These are phyloP conservation scores for Margaritispora aquatica DNA, from an alignment of 495 filamentous ascomycete species.

Conservation along the genomic window DNA sequence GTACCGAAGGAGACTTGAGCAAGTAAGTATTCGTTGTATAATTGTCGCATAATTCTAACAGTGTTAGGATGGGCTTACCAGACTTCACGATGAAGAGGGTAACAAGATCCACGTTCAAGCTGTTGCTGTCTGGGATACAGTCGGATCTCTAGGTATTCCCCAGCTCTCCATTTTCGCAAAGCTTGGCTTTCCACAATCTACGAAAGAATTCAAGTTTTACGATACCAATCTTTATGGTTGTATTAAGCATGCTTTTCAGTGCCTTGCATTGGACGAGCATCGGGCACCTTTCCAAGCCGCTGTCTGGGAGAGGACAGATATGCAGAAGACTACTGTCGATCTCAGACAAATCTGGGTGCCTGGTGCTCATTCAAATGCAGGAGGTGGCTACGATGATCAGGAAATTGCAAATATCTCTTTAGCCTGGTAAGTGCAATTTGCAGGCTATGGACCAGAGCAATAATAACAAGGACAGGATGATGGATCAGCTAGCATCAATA, in stretches of 20 bases:
- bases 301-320: constrained; percentile 49
- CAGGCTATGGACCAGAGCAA: too few species aligned
- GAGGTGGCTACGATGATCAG: constrained; percentile 44
- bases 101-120: constrained; percentile 34
- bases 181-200: constrained; percentile 21
- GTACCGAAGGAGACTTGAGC: constrained; percentile 21
- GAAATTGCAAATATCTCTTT: constrained; percentile 59
- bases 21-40: constrained; percentile 1
- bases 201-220: constrained; percentile 22
- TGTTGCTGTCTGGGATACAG: constrained; percentile 60
- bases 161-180: constrained; percentile 11
- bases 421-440: constrained; percentile 42
- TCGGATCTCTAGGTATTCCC: constrained; percentile 28
- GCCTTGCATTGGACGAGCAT: constrained; percentile 66
- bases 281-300: constrained; percentile 58
- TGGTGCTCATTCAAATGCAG: constrained; percentile 59
- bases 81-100: constrained; percentile 19
- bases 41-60: neutral
- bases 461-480: too few species aligned
- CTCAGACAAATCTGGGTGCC: constrained; percentile 73
- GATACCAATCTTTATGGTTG: constrained; percentile 18
- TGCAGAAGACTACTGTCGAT: constrained; percentile 9
- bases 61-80: constrained; percentile 12
- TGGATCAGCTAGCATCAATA: constrained; percentile 57
- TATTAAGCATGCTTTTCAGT: constrained; percentile 67